phyloP scores from a whole-genome alignment of 176 grass and related monocot species.

The Avena insularis region DNA sequence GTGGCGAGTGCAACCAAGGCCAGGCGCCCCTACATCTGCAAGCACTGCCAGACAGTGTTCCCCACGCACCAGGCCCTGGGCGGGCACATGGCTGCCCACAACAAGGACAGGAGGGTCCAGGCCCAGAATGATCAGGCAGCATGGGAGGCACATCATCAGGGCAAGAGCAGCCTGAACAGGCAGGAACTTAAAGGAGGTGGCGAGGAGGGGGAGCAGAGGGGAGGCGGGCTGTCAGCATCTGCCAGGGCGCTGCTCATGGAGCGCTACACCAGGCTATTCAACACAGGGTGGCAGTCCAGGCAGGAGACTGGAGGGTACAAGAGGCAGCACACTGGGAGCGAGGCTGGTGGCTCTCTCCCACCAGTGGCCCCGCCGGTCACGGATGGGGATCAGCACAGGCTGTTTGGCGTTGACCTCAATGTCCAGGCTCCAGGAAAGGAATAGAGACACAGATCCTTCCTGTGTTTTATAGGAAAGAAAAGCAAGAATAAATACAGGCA shows the following conservation, averaged over 20 bases:
- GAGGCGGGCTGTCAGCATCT: neutral
- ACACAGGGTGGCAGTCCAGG: neutral
- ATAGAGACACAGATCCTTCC: constrained; percentile 24
- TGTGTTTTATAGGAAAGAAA: neutral
- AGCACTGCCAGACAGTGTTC: constrained; percentile 43
- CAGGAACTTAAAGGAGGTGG: neutral
- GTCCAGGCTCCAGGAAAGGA: constrained; percentile 26
- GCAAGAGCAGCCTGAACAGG: neutral
- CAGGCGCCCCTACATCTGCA: constrained; percentile 50
- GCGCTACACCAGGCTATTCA: neutral
- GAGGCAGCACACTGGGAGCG: neutral
- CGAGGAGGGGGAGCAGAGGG: neutral
- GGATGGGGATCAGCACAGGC: neutral
- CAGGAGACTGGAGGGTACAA: neutral
- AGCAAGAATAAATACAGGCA: constrained; percentile 21
- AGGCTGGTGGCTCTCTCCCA: neutral
- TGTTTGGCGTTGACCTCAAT: constrained; percentile 44
- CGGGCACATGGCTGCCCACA: constrained; percentile 47
- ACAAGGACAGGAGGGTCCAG: constrained; percentile 39
- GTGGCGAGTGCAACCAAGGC: neutral
- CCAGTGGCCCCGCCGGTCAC: neutral
- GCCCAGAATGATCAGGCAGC: neutral
- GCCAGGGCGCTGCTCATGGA: neutral
- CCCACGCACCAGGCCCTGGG: constrained; percentile 50
- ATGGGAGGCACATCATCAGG: neutral